Percentiles rank a stretch among this genome's conserved stretches.
Evolutionary conservation across 2,329 filamentous ascomycete species (phyloP).

Genomic region (Sporothrix globosa): DNA sequence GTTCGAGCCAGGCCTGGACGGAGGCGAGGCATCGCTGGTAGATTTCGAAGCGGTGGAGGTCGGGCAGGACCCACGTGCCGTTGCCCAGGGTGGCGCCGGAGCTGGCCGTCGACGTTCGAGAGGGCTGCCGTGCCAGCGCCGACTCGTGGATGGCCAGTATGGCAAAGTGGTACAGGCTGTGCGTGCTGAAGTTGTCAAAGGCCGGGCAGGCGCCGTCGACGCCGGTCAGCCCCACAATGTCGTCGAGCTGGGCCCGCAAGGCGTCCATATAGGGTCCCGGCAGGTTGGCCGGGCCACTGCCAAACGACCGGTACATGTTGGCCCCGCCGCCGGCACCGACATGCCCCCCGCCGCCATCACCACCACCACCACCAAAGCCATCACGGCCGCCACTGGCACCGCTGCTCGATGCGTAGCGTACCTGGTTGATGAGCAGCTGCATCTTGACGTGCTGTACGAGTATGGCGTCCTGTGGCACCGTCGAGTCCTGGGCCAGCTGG

Average conservation of each 20-base stretch:
- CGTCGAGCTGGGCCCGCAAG: conserved; percentile 28
- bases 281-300: not conserved
- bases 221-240: not conserved
- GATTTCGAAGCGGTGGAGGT: conserved; percentile 28
- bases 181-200: conserved; percentile 25
- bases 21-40: conserved; percentile 34
- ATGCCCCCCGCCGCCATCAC: not conserved
- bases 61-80: not conserved
- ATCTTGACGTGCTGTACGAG: conserved; percentile 50
- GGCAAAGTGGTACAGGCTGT: conserved; percentile 31
- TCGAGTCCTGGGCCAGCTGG: conserved; percentile 50
- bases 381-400: not conserved
- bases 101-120: not conserved
- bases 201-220: not conserved
- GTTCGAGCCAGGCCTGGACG: conserved; percentile 32
- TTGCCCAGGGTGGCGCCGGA: not conserved
- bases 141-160: conserved; percentile 33
- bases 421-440: conserved; percentile 47
- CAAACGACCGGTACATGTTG: conserved; percentile 7
- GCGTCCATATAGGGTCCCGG: conserved; percentile 25
- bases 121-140: not conserved
- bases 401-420: conserved; percentile 32
- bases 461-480: conserved; percentile 54
- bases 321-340: not conserved
- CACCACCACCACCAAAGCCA: too few relatives aligned